Conservation (phyloP, 306 rosid species). For the Dryas octopetala region DNA sequence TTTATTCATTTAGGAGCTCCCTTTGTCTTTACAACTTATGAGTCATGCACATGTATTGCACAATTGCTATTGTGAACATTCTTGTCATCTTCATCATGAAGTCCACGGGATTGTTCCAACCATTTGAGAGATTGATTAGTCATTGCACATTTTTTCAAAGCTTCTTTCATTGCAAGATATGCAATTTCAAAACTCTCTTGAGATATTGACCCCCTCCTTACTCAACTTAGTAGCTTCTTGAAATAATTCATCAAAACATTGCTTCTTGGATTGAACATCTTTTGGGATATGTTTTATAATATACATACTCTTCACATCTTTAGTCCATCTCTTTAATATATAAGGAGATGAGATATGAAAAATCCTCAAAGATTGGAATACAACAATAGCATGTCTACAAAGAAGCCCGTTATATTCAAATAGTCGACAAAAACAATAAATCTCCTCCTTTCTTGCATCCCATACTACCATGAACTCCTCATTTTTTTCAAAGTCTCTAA, state of each 20-base stretch:
- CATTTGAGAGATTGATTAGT: not conserved
- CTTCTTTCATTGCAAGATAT: not conserved
- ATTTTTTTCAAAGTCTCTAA: too few species aligned
- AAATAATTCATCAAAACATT: not conserved
- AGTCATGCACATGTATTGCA: not conserved
- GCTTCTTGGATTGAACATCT: too few species aligned
- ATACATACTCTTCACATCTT: too few species aligned
- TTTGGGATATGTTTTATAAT: too few species aligned
- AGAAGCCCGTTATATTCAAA: too few species aligned
- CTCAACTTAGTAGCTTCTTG: not conserved
- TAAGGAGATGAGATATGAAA: too few species aligned
- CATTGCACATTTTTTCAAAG: not conserved
- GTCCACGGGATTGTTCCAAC: not conserved
- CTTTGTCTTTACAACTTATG: not conserved
- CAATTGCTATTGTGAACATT: not conserved
- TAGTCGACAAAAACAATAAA: too few species aligned
- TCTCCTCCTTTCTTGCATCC: too few species aligned
- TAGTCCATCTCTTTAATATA: too few species aligned
- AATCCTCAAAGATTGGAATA: too few species aligned
- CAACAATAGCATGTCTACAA: too few species aligned
- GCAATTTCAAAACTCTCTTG: conserved; percentile 2
- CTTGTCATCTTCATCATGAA: not conserved
- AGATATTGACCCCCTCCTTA: not conserved
- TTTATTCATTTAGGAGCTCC: not conserved
- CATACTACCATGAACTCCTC: too few species aligned